phyloP scores from a whole-genome alignment of 306 rosid species.

The Canavalia ensiformis region DNA sequence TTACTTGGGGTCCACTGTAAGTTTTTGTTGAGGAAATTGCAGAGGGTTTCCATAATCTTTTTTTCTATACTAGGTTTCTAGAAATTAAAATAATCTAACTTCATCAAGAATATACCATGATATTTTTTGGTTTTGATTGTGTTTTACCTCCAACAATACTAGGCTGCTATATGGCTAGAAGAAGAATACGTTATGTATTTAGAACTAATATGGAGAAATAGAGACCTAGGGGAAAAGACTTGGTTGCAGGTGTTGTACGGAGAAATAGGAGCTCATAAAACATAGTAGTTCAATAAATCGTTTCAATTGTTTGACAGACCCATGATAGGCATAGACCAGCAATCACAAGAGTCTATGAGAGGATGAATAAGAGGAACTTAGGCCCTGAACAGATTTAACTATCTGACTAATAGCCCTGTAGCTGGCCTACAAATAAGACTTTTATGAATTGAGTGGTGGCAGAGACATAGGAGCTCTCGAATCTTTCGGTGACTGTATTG shows the following conservation, averaged over 20 bases:
- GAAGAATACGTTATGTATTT: constrained; percentile 28
- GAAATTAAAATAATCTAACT: constrained; percentile 29
- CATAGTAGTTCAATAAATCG: constrained; percentile 35
- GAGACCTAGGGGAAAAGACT: not conserved
- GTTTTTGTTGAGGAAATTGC: not conserved
- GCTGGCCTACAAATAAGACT: too few relatives aligned
- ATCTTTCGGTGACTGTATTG: too few relatives aligned
- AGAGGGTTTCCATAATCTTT: not conserved
- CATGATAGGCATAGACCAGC: not conserved
- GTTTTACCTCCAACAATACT: constrained; percentile 28
- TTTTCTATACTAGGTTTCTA: not conserved
- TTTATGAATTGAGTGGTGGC: too few relatives aligned
- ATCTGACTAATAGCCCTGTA: too few relatives aligned
- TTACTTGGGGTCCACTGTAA: constrained; percentile 1
- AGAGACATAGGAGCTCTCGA: too few relatives aligned
- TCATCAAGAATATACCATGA: constrained; percentile 14
- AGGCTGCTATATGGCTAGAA: constrained; percentile 31
- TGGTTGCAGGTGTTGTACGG: too few relatives aligned
- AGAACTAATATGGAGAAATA: constrained; percentile 28
- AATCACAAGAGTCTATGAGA: too few relatives aligned
- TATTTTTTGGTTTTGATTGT: constrained; percentile 25
- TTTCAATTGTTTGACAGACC: constrained; percentile 37
- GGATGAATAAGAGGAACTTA: too few relatives aligned
- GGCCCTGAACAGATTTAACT: too few relatives aligned
- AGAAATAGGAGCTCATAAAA: constrained; percentile 17